Evolutionary conservation across 768 basidiomycete species (phyloP).

Genomic region (Tephrocybe sp.): DNA sequence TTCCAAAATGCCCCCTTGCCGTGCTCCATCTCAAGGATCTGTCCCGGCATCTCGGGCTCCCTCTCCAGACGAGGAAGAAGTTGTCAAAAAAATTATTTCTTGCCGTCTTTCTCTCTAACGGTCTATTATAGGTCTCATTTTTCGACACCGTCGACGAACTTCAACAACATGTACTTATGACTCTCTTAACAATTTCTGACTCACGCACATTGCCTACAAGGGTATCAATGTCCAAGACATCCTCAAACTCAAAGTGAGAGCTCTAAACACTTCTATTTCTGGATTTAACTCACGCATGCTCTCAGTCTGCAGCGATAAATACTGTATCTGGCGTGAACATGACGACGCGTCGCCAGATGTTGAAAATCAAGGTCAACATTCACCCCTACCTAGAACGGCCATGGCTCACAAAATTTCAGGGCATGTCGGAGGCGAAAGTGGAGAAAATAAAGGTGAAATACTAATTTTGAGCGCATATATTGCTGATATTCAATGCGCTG

Average conservation of each 20-base stretch:
- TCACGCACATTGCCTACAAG: constrained; percentile 36
- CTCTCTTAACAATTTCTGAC: not conserved
- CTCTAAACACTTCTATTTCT: constrained; percentile 19
- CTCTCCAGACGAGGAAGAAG: constrained; percentile 47
- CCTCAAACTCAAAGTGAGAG: constrained; percentile 77
- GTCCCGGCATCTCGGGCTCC: constrained; percentile 49
- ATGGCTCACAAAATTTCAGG: constrained; percentile 51
- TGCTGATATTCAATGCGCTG: not conserved
- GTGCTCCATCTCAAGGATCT: constrained; percentile 48
- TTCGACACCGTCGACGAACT: constrained; percentile 86
- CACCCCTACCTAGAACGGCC: constrained; percentile 17
- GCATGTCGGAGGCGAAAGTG: constrained; percentile 95
- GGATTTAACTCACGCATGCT: constrained; percentile 6
- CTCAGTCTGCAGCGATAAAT: constrained; percentile 75
- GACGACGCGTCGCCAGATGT: constrained; percentile 85
- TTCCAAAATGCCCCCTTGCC: constrained; percentile 46
- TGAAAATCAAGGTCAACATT: constrained; percentile 83
- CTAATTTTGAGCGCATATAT: constrained; percentile 5
- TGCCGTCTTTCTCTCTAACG: not conserved
- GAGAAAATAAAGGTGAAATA: constrained; percentile 85
- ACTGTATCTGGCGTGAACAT: constrained; percentile 88
- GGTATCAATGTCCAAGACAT: constrained; percentile 97
- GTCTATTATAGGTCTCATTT: constrained; percentile 48
- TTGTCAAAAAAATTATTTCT: constrained; percentile 10
- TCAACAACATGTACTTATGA: constrained; percentile 65